These are phyloP conservation scores for Pichia sp. DNA, from an alignment of 1,139 yeast species.

Conservation along the genomic window DNA sequence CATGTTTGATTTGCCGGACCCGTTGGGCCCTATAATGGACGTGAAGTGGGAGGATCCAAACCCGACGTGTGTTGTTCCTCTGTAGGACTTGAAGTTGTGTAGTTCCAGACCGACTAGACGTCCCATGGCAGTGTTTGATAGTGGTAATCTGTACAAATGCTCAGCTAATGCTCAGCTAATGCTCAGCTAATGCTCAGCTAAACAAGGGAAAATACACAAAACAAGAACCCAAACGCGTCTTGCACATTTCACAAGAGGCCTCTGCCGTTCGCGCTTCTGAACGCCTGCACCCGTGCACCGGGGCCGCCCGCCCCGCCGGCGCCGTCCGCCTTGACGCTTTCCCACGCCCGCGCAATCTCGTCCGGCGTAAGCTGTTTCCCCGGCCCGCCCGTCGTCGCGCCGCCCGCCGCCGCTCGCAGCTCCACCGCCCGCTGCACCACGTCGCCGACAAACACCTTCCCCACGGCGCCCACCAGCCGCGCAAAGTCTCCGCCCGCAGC, in stretches of 20 bases:
- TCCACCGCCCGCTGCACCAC: conserved; percentile 75
- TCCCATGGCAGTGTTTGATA: conserved; percentile 47
- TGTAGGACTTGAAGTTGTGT: conserved; percentile 84
- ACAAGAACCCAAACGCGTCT: not conserved
- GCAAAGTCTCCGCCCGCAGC: conserved; percentile 47
- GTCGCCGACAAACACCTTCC: conserved; percentile 85
- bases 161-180: not conserved
- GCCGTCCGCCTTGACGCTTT: not conserved
- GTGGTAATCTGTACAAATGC: too few relatives aligned
- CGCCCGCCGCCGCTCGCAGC: conserved; percentile 51
- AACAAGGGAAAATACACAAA: not conserved
- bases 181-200: not conserved
- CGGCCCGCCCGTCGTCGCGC: conserved; percentile 34
- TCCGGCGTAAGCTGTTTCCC: not conserved
- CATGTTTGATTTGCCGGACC: conserved; percentile 95
- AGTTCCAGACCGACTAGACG: conserved; percentile 68
- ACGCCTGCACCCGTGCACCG: not conserved
- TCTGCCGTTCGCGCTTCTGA: not conserved
- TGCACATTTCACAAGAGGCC: not conserved
- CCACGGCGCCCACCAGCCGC: conserved; percentile 75
- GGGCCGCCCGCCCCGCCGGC: not conserved
- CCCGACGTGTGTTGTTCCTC: conserved; percentile 68
- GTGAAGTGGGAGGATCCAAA: conserved; percentile 82
- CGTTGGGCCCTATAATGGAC: conserved; percentile 95
- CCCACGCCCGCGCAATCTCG: not conserved